phyloP scores from a whole-genome alignment of 805 yeast genomes.

The Ogataea pini region DNA sequence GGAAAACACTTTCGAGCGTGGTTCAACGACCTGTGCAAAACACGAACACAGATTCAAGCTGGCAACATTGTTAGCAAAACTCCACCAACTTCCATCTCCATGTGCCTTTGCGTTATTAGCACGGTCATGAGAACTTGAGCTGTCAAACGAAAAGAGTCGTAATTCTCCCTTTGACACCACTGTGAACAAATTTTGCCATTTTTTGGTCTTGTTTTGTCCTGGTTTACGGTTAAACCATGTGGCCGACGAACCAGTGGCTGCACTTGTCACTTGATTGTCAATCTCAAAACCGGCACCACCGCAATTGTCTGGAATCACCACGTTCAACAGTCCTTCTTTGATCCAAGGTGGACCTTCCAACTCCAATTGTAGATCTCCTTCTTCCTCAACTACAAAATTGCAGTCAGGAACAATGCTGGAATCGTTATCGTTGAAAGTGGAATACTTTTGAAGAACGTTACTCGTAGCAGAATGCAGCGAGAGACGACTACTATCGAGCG shows the following conservation, averaged over 20 bases:
- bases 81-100: constrained; percentile 68
- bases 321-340: constrained; percentile 66
- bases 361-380: constrained; percentile 61
- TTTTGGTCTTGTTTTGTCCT: constrained; percentile 13
- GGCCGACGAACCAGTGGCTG: not conserved
- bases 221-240: constrained; percentile 3
- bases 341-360: constrained; percentile 76
- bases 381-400: constrained; percentile 36
- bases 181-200: constrained; percentile 56
- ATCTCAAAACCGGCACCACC: not conserved
- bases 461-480: constrained; percentile 17
- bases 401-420: constrained; percentile 1
- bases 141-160: constrained; percentile 53
- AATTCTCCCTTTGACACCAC: constrained; percentile 70
- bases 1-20: constrained; percentile 26
- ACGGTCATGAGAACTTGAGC: constrained; percentile 10
- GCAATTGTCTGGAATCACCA: constrained; percentile 16
- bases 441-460: constrained; percentile 14
- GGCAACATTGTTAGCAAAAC: constrained; percentile 59
- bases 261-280: not conserved
- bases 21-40: constrained; percentile 47
- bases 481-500: constrained; percentile 20
- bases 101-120: constrained; percentile 12
- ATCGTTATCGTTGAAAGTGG: constrained; percentile 13
- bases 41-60: constrained; percentile 53